Evolutionary conservation across 495 filamentous ascomycete species (phyloP), one percentile per base, ranked within the genome.

Genomic region (Tuber umbilicatum): DNA sequence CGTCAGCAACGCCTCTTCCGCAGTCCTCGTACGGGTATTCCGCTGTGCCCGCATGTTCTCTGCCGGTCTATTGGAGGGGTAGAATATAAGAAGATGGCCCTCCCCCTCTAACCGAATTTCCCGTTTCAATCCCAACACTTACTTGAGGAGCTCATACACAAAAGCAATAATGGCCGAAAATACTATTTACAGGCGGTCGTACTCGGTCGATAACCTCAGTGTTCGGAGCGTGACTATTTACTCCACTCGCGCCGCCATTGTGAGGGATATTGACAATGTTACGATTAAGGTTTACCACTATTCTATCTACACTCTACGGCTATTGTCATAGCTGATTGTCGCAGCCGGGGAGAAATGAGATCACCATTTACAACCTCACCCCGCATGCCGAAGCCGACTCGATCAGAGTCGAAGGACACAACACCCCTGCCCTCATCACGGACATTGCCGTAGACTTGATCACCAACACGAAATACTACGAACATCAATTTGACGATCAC

Each of bases 381-480:
- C 90, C 89, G 3, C 88, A 86, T 19, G 85, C 87, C 55, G 89
- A 92, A 74, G 85, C 89, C 77, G 85, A 90, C 80, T 91, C 89
- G 42, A 89, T 92, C 84, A 90, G 90, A 77, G 89, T 93, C 73
- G 89, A 91, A 78, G 90, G 90, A 71, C 88, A 86, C 70, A 89
- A 89, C 42, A 80, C 84, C 1, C 83, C 85, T 0, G 88, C 87
- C 40, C 88, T 86, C 71, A 90, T 92, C 78, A 90, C 88, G 5
- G 89, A 92, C 78, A 88, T 91, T 79, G 86, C 87, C 21, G 87
- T 91, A 55, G 87, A 91, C 73, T 82, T 88, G 16, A 83, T 92
- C 38, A 86, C 89, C 1, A 90, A 91, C 76, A 83, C 84, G 7
- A 87, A 89, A 21, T 85, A 86, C 60, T 89, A 87, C 74, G 80